Evolutionary conservation across 2,329 filamentous ascomycete species (phyloP).

Genomic region (Fusarium buharicum): DNA sequence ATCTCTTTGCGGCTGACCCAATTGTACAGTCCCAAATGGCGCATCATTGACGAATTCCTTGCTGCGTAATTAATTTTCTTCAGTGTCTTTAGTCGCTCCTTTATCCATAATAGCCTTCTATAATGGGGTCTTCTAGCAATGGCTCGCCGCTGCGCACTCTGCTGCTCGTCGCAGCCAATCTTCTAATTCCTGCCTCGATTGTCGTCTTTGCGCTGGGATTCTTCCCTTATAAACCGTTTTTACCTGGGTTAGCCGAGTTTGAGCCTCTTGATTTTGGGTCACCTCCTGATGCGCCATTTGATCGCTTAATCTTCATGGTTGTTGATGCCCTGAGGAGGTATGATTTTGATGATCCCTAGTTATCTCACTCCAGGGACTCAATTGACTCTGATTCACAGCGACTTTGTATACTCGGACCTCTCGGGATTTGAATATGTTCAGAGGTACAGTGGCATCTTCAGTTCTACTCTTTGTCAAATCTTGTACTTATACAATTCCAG

Average conservation of each 20-base stretch:
- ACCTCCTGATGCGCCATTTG: slow-evolving; percentile 76
- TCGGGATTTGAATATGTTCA: slow-evolving; percentile 92
- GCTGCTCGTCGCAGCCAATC: slow-evolving; percentile 74
- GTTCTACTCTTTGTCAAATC: neutral
- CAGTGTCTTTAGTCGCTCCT: slow-evolving; percentile 25
- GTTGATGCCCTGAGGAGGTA: slow-evolving; percentile 93
- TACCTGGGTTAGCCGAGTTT: slow-evolving; percentile 83
- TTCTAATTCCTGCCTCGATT: slow-evolving; percentile 79
- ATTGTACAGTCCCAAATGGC: slow-evolving; percentile 34
- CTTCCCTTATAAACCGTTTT: slow-evolving; percentile 96
- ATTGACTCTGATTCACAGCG: slow-evolving; percentile 62
- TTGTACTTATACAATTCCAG: slow-evolving; percentile 57
- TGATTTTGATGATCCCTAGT: neutral
- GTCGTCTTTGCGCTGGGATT: slow-evolving; percentile 87
- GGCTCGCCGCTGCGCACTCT: slow-evolving; percentile 49
- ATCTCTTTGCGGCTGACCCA: slow-evolving; percentile 28
- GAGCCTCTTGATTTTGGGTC: slow-evolving; percentile 64
- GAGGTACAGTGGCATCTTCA: slow-evolving; percentile 63
- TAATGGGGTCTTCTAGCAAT: slow-evolving; percentile 43
- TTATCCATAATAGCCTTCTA: slow-evolving; percentile 12
- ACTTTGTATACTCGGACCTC: slow-evolving; percentile 86
- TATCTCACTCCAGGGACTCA: slow-evolving; percentile 32
- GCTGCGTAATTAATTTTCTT: slow-evolving; percentile 8
- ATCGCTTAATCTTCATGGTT: slow-evolving; percentile 96
- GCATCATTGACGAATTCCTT: slow-evolving; percentile 15